phyloP scores from a whole-genome alignment of 306 rosid genomes.

The Phaseolus lunatus region DNA sequence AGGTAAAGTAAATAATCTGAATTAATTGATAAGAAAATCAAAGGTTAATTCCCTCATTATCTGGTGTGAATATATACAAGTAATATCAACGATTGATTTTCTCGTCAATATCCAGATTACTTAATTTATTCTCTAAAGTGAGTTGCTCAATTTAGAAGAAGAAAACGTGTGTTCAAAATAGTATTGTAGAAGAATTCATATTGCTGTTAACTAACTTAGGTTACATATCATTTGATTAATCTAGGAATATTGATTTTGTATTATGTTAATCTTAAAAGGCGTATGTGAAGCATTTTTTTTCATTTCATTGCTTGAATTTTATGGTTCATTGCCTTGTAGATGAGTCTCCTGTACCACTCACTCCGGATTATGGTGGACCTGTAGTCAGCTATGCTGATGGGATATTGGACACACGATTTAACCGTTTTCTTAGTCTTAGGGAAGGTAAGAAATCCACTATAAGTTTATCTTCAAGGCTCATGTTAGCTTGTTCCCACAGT shows the following conservation, averaged over 20 bases:
- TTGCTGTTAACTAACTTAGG: too few relatives aligned
- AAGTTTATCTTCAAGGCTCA: constrained; percentile 1
- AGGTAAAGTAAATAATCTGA: too few relatives aligned
- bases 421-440: constrained; percentile 73
- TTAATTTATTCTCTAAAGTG: too few relatives aligned
- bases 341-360: constrained; percentile 68
- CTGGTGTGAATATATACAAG: too few relatives aligned
- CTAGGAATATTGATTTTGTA: constrained; percentile 12
- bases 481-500: constrained; percentile 15
- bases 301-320: constrained; percentile 20
- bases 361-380: constrained; percentile 84
- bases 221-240: constrained; percentile 3
- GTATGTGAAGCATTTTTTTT: constrained; percentile 16
- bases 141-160: too few relatives aligned
- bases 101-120: too few relatives aligned
- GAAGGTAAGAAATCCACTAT: constrained; percentile 64
- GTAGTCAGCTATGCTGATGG: constrained; percentile 89
- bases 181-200: too few relatives aligned
- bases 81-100: too few relatives aligned
- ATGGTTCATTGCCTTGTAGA: constrained; percentile 51
- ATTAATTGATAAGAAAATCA: too few relatives aligned
- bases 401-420: constrained; percentile 73
- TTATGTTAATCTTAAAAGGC: constrained; percentile 15
- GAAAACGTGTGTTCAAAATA: too few relatives aligned
- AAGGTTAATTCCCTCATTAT: too few relatives aligned